Percentiles rank a stretch among this genome's conserved stretches.
phyloP scores from a whole-genome alignment of 306 rosid species.

The Ceratonia siliqua region DNA sequence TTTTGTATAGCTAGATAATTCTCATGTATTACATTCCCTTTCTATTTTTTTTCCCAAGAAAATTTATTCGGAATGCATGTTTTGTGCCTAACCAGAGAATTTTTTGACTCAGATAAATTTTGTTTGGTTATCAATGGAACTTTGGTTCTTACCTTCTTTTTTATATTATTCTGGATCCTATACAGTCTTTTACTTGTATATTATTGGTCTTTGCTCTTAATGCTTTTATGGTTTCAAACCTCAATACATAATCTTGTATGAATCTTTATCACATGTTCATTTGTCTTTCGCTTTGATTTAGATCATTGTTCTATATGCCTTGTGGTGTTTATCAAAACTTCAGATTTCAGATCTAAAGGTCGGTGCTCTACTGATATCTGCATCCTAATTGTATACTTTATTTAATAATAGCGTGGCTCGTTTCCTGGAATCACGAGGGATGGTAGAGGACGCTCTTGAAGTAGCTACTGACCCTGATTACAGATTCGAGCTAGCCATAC shows the following conservation, averaged over 20 bases:
- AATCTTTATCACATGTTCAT: conserved; percentile 10
- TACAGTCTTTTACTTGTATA: conserved; percentile 14
- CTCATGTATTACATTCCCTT: conserved; percentile 6
- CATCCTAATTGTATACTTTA: conserved; percentile 32
- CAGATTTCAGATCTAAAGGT: conserved; percentile 23
- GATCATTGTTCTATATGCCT: conserved; percentile 4
- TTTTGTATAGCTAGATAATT: conserved; percentile 2
- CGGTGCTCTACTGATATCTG: conserved; percentile 24
- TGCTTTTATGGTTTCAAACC: conserved; percentile 23
- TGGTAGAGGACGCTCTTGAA: conserved; percentile 96
- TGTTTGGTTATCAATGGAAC: neutral
- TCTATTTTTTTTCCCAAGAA: conserved; percentile 12
- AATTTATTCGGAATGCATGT: neutral
- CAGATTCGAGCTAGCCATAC: conserved; percentile 94
- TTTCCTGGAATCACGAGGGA: conserved; percentile 97
- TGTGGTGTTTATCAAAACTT: conserved; percentile 19
- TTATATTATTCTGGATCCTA: conserved; percentile 7
- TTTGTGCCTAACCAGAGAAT: conserved; percentile 19
- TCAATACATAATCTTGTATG: conserved; percentile 12
- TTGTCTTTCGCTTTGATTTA: conserved; percentile 13
- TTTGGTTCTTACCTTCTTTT: neutral
- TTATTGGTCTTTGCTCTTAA: conserved; percentile 15
- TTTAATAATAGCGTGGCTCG: conserved; percentile 78
- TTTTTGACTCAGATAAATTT: conserved; percentile 22
- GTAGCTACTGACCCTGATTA: conserved; percentile 97